Evolutionary conservation across 306 rosid species (phyloP).

Genomic region (Sicyos baderoa): DNA sequence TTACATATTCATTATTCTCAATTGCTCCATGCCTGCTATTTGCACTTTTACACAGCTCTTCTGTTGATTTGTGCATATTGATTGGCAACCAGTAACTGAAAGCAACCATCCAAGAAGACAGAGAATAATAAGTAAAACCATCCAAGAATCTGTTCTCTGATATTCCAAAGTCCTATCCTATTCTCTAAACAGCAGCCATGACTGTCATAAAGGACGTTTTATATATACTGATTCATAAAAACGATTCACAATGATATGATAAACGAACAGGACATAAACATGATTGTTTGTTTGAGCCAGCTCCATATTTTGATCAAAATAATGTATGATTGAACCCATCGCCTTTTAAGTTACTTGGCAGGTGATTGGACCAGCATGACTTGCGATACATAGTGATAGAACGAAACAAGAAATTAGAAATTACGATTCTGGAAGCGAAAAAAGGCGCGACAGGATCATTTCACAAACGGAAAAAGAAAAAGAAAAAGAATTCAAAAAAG

Average conservation of each 20-base stretch:
- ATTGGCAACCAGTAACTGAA: slow-evolving; percentile 23
- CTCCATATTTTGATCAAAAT: no score
- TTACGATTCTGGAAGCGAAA: neutral
- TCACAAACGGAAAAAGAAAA: neutral
- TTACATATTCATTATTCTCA: slow-evolving; percentile 65
- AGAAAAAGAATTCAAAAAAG: no score
- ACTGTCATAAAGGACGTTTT: neutral
- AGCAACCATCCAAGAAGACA: neutral
- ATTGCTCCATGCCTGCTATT: slow-evolving; percentile 39
- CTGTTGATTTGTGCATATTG: slow-evolving; percentile 48
- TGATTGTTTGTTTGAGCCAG: no score
- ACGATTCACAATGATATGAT: neutral
- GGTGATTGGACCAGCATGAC: no score
- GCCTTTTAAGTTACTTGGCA: no score
- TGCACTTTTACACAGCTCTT: slow-evolving; percentile 42
- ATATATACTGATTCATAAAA: neutral
- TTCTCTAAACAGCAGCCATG: neutral
- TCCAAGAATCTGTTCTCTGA: neutral
- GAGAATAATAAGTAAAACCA: neutral
- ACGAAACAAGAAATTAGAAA: neutral
- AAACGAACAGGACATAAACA: neutral
- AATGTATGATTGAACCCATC: no score
- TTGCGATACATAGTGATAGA: neutral
- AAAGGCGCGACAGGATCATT: neutral
- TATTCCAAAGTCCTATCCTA: neutral